phyloP scores from a whole-genome alignment of 2,329 filamentous ascomycete genomes.

The Trichophyton rubrum region DNA sequence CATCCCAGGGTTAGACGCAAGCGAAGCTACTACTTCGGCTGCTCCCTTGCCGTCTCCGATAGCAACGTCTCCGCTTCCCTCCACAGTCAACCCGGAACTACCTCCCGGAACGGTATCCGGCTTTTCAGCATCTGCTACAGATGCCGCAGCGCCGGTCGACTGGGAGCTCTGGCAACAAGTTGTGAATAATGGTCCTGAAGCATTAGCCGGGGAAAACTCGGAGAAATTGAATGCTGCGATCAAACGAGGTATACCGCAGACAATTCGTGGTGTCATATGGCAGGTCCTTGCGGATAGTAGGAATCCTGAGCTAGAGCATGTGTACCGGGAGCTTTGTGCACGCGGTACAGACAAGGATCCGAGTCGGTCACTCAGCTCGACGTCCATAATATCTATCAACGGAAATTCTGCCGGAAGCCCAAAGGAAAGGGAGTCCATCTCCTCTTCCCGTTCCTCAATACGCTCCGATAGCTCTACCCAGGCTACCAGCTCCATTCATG shows the following conservation, averaged over 20 bases:
- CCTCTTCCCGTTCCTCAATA: constrained; percentile 73
- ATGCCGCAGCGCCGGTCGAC: constrained; percentile 63
- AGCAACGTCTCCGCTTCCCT: constrained; percentile 36
- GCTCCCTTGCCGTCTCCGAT: constrained; percentile 13
- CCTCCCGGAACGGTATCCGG: constrained; percentile 79
- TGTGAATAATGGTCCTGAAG: constrained; percentile 84
- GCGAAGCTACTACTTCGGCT: constrained; percentile 28
- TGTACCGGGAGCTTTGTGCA: constrained; percentile 71
- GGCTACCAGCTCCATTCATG: constrained; percentile 44
- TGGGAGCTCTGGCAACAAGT: constrained; percentile 98
- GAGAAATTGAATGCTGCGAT: constrained; percentile 86
- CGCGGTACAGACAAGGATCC: constrained; percentile 73
- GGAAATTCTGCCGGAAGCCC: constrained; percentile 42
- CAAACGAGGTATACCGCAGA: constrained; percentile 81
- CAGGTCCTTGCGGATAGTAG: constrained; percentile 94
- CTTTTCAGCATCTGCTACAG: constrained; percentile 55
- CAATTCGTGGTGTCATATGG: constrained; percentile 97
- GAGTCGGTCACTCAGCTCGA: constrained; percentile 40
- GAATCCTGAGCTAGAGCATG: constrained; percentile 71
- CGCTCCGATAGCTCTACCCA: constrained; percentile 63
- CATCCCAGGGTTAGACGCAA: constrained; percentile 39
- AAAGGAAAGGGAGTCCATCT: constrained; percentile 49
- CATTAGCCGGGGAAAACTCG: constrained; percentile 73
- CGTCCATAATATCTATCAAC: constrained; percentile 23
- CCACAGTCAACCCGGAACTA: constrained; percentile 55